Evolutionary conservation across 1,284 basidiomycete genomes (phyloP).

Genomic region (Boletus coffeatus): DNA sequence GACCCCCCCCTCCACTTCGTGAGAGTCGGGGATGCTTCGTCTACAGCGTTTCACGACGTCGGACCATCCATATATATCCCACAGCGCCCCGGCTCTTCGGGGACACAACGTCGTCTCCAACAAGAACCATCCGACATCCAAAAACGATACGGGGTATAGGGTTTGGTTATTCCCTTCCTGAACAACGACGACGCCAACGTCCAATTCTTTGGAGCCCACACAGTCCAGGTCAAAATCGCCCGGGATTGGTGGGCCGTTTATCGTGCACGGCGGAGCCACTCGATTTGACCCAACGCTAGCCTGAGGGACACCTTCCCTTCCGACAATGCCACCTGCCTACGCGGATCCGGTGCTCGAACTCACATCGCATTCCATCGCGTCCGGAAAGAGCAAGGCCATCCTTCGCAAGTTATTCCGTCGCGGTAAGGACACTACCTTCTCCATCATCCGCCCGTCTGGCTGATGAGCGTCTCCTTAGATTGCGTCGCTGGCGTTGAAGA

Average conservation of each 20-base stretch:
- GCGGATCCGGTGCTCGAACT: slow-evolving; percentile 45
- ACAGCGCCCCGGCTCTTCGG: slow-evolving; percentile 37
- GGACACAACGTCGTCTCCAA: slow-evolving; percentile 59
- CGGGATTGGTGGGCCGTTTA: slow-evolving; percentile 68
- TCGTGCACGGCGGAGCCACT: not conserved
- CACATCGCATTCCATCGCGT: slow-evolving; percentile 51
- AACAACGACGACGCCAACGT: slow-evolving; percentile 71
- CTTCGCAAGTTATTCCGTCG: slow-evolving; percentile 58
- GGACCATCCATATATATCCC: too few species aligned
- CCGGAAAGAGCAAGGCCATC: slow-evolving; percentile 59
- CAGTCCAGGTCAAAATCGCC: slow-evolving; percentile 85
- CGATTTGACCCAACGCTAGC: slow-evolving; percentile 9
- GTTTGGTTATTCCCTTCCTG: slow-evolving; percentile 68
- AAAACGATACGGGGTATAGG: slow-evolving; percentile 71
- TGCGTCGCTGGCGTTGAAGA: slow-evolving; percentile 69
- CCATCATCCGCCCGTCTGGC: not conserved
- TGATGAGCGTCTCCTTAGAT: slow-evolving; percentile 38
- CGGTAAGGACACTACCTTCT: slow-evolving; percentile 37
- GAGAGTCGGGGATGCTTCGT: too few species aligned
- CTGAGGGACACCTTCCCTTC: slow-evolving; percentile 57
- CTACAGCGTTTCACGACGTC: too few species aligned
- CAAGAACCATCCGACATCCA: slow-evolving; percentile 72
- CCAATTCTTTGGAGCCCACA: slow-evolving; percentile 90
- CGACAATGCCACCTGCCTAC: slow-evolving; percentile 37
- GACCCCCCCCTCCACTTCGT: too few species aligned